phyloP scores from a whole-genome alignment of 2,329 filamentous ascomycete genomes.

The Fusarium tanahbumbuense region DNA sequence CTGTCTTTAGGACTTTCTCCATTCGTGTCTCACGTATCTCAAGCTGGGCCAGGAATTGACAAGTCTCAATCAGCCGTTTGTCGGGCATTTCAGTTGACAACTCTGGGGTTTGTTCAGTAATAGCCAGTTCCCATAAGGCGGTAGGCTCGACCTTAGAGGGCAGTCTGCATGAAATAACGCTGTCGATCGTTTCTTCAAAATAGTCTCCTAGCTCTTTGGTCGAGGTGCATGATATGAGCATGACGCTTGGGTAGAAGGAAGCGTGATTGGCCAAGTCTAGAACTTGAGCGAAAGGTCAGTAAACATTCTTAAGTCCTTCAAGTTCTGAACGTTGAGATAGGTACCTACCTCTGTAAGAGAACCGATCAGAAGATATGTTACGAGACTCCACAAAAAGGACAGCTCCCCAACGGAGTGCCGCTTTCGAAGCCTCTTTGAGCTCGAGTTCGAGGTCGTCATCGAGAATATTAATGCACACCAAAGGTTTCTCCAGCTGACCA shows the following conservation, averaged over 20 bases:
- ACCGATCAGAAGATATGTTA: fast-evolving
- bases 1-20: background rate
- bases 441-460: background rate
- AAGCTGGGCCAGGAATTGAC: background rate
- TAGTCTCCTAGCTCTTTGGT: background rate
- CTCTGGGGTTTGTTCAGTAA: background rate
- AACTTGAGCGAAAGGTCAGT: background rate
- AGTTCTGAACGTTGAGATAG: background rate
- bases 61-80: background rate
- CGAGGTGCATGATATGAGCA: background rate
- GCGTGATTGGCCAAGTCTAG: background rate
- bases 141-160: background rate
- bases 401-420: background rate
- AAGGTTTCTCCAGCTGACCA: background rate
- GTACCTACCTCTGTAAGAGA: background rate
- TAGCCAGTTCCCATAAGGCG: background rate
- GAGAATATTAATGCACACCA: background rate
- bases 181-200: background rate
- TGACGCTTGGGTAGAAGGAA: background rate
- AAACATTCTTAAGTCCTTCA: background rate
- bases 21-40: background rate
- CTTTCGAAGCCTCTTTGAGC: background rate
- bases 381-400: background rate
- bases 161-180: background rate
- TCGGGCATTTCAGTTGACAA: background rate